A percentile compares a stretch with the other conserved stretches of the same genome.
Conservation (phyloP, 164 flowering plant genomes). For the Magnolia sinica region DNA sequence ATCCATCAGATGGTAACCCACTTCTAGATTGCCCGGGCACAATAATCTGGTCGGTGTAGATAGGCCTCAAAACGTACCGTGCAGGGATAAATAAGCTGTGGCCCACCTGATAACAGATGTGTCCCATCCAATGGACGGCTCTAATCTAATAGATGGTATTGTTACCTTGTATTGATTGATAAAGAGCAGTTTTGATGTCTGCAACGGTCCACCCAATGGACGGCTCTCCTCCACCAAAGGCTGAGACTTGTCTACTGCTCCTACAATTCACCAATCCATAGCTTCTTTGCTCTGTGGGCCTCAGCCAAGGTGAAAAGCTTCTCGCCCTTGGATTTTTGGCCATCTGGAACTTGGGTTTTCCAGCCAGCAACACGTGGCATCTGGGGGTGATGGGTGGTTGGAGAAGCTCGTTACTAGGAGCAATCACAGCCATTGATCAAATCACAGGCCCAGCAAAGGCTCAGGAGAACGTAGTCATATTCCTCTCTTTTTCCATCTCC, state of each 20-base stretch:
- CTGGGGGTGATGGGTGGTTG: neutral
- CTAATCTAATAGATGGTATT: neutral
- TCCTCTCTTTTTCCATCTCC: neutral
- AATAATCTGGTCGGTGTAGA: neutral
- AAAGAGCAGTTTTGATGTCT: conserved; percentile 49
- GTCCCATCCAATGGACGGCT: neutral
- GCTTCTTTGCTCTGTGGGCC: neutral
- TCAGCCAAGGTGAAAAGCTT: neutral
- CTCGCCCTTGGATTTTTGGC: neutral
- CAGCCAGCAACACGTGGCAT: neutral
- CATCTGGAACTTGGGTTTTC: neutral
- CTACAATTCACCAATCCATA: neutral
- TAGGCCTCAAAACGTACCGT: too few species aligned
- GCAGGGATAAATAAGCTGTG: neutral
- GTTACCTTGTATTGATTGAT: conserved; percentile 48
- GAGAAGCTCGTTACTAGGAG: neutral
- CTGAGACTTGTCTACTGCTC: neutral
- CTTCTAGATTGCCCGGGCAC: too few species aligned
- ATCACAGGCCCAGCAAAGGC: neutral
- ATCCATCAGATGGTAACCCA: neutral
- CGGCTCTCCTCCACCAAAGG: neutral
- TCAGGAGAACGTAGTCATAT: neutral
- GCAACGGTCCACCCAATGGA: conserved; percentile 12
- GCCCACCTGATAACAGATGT: neutral
- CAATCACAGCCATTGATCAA: neutral